Percentiles rank a stretch among this genome's conserved stretches.
phyloP scores from a whole-genome alignment of 208 protist species.

The Leishmania guyanensis region DNA sequence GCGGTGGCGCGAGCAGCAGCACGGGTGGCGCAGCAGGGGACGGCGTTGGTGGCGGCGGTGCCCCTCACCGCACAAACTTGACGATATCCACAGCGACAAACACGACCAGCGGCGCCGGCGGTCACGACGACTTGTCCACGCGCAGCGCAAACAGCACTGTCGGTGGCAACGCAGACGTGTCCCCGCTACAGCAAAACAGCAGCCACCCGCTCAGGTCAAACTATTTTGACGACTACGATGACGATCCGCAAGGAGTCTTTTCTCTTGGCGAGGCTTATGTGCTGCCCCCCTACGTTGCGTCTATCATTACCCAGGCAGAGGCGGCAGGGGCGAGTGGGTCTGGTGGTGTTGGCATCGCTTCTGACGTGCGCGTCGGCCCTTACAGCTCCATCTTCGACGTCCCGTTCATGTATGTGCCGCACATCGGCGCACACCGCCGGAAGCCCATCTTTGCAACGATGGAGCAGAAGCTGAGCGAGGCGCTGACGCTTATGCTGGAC shows the following conservation, averaged over 20 bases:
- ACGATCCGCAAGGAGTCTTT: constrained; percentile 35
- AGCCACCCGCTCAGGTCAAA: constrained; percentile 16
- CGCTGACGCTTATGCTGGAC: constrained; percentile 70
- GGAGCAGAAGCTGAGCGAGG: constrained; percentile 66
- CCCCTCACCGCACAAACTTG: constrained; percentile 19
- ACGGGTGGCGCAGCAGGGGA: neutral
- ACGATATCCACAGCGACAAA: constrained; percentile 15
- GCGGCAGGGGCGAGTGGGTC: constrained; percentile 33
- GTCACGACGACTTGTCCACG: constrained; percentile 10
- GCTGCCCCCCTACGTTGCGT: constrained; percentile 68
- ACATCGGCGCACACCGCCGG: constrained; percentile 54
- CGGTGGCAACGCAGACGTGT: constrained; percentile 14
- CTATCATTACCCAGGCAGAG: constrained; percentile 49
- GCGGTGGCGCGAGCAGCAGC: constrained; percentile 14
- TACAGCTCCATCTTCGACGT: constrained; percentile 81
- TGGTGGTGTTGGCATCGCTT: constrained; percentile 34
- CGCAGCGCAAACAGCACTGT: constrained; percentile 26
- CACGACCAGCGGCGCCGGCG: constrained; percentile 13
- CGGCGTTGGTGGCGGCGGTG: neutral
- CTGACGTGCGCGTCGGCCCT: constrained; percentile 49
- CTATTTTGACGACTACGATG: constrained; percentile 33
- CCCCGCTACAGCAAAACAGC: constrained; percentile 11
- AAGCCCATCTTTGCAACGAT: constrained; percentile 70
- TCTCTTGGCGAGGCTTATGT: constrained; percentile 38
- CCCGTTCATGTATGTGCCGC: constrained; percentile 71